Conservation (phyloP, 495 filamentous ascomycete species). For the Acidomyces sp. region DNA sequence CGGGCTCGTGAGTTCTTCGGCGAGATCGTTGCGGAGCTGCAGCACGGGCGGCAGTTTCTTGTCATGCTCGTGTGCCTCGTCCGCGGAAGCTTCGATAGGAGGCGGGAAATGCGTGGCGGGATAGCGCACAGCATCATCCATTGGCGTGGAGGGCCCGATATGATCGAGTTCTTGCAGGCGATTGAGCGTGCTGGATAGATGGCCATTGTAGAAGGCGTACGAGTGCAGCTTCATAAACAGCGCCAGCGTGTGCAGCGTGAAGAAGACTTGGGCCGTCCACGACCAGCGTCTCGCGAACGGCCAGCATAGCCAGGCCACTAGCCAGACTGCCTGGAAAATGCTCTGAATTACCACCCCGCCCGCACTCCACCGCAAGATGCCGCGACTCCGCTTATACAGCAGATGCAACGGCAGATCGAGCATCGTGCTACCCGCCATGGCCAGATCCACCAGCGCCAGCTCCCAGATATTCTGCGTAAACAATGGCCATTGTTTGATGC, state of each 20-base stretch:
- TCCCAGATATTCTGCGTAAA: constrained; percentile 82
- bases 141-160: constrained; percentile 26
- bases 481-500: constrained; percentile 71
- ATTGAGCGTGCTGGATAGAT: constrained; percentile 74
- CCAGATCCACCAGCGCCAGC: constrained; percentile 64
- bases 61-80: constrained; percentile 28
- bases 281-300: constrained; percentile 86
- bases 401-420: constrained; percentile 62
- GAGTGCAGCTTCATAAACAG: constrained; percentile 98
- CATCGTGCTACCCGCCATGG: constrained; percentile 68
- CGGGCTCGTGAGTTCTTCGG: constrained; percentile 78
- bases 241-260: constrained; percentile 78
- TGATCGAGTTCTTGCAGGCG: constrained; percentile 68
- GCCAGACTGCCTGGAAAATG: constrained; percentile 65
- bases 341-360: constrained; percentile 73
- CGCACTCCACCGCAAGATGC: constrained; percentile 55
- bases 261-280: constrained; percentile 89
- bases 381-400: constrained; percentile 42
- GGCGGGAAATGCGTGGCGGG: constrained; percentile 42
- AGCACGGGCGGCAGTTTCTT: constrained; percentile 14
- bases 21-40: constrained; percentile 71
- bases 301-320: constrained; percentile 62
- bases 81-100: constrained; percentile 22
- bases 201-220: constrained; percentile 94
- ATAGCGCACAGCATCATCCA: constrained; percentile 51